Percentiles rank a stretch among this genome's conserved stretches.
Conservation (phyloP, 495 filamentous ascomycete genomes). For the Penicillium soppii region DNA sequence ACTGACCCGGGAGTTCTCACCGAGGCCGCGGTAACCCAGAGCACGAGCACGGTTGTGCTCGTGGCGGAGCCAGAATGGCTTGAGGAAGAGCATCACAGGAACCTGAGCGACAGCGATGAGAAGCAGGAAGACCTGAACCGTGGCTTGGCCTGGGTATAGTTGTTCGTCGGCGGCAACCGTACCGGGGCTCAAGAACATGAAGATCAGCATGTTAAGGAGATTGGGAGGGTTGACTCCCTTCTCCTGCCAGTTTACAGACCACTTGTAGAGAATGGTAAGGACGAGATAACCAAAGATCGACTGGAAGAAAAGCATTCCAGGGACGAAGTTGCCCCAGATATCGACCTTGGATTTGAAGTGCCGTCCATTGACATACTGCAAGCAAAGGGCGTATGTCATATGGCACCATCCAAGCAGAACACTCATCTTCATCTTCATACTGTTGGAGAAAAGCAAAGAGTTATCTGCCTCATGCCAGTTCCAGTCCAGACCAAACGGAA, state of each 20-base stretch:
- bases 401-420: constrained; percentile 94
- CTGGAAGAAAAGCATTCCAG: constrained; percentile 99
- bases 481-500: constrained; percentile 96
- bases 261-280: constrained; percentile 93
- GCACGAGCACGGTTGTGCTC: constrained; percentile 89
- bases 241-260: constrained; percentile 83
- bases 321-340: constrained; percentile 94
- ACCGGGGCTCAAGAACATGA: constrained; percentile 95
- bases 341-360: constrained; percentile 94
- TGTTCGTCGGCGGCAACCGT: constrained; percentile 57
- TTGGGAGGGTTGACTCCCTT: constrained; percentile 69
- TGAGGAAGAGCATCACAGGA: constrained; percentile 87
- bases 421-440: constrained; percentile 99
- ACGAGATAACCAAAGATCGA: constrained; percentile 97
- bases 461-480: constrained; percentile 95
- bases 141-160: constrained; percentile 74
- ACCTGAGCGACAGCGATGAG: constrained; percentile 83
- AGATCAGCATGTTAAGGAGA: constrained; percentile 97
- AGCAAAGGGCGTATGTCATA: constrained; percentile 96
- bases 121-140: constrained; percentile 75
- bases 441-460: constrained; percentile 90
- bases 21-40: constrained; percentile 87
- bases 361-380: constrained; percentile 88
- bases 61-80: constrained; percentile 88
- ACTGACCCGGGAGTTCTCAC: constrained; percentile 80